Evolutionary conservation across 2,329 filamentous ascomycete species (phyloP).

Genomic region (Metarhizium album): DNA sequence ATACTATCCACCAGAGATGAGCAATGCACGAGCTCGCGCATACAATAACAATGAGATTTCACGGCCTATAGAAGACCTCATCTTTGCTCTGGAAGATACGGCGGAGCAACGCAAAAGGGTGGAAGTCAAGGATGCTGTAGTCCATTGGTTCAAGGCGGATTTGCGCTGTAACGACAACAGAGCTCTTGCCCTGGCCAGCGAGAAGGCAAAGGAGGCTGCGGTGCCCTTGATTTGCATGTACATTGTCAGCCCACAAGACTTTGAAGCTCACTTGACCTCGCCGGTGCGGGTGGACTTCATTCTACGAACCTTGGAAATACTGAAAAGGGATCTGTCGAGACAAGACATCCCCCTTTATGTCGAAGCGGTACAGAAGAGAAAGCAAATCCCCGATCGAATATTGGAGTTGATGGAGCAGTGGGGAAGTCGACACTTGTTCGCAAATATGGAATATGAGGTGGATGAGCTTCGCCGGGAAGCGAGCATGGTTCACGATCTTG

Average conservation of each 20-base stretch:
- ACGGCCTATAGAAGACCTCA: conserved; percentile 61
- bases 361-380: conserved; percentile 58
- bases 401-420: conserved; percentile 57
- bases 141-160: conserved; percentile 90
- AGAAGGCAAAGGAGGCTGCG: conserved; percentile 52
- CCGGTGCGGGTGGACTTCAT: conserved; percentile 71
- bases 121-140: conserved; percentile 48
- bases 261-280: conserved; percentile 66
- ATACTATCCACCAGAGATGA: conserved; percentile 83
- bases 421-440: conserved; percentile 64
- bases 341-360: conserved; percentile 70
- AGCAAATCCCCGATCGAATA: conserved; percentile 48
- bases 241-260: conserved; percentile 73
- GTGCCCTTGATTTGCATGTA: conserved; percentile 69
- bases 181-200: conserved; percentile 53
- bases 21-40: conserved; percentile 61
- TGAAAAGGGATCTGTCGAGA: conserved; percentile 56
- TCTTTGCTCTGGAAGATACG: conserved; percentile 51
- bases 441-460: conserved; percentile 85
- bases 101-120: conserved; percentile 39
- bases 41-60: conserved; percentile 62
- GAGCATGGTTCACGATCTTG: conserved; percentile 47
- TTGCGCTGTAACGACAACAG: conserved; percentile 65
- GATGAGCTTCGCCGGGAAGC: conserved; percentile 77
- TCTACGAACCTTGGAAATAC: conserved; percentile 54